Conservation (phyloP, 202 grass and related monocot genomes). For the Sporobolus alterniflorus region DNA sequence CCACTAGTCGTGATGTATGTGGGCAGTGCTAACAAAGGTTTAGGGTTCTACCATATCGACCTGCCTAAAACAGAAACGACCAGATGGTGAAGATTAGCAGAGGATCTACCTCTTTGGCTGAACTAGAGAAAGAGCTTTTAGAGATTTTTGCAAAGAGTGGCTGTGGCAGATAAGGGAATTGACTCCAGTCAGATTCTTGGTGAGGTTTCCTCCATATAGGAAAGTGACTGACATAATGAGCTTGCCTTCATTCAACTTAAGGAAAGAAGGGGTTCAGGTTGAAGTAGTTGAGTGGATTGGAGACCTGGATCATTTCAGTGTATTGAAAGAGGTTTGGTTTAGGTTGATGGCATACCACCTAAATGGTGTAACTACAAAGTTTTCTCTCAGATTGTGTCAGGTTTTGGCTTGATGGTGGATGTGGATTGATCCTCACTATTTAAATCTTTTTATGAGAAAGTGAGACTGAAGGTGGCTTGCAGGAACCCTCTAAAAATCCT, state of each 20-base stretch:
- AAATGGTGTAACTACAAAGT: background rate
- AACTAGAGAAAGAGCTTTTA: background rate
- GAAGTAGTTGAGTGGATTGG: background rate
- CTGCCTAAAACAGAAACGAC: fast-evolving
- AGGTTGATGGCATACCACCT: background rate
- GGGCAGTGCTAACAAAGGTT: background rate
- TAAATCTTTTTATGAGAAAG: background rate
- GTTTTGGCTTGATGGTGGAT: background rate
- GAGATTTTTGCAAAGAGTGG: background rate
- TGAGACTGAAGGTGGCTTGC: background rate
- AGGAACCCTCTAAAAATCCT: background rate
- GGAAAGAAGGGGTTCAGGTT: background rate
- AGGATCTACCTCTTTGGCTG: fast-evolving
- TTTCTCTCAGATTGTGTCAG: background rate
- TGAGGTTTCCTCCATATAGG: background rate
- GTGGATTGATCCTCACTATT: background rate
- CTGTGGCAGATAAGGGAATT: background rate
- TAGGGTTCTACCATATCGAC: background rate
- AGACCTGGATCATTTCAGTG: background rate
- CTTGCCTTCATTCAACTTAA: background rate
- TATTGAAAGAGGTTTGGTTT: background rate
- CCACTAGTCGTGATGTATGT: background rate
- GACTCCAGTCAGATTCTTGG: background rate
- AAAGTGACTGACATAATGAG: background rate
- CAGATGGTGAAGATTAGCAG: background rate